A percentile compares a stretch with the other conserved stretches of the same genome.
phyloP scores from a whole-genome alignment of 202 grass and related monocot genomes.

The Brachypodium distachyon region DNA sequence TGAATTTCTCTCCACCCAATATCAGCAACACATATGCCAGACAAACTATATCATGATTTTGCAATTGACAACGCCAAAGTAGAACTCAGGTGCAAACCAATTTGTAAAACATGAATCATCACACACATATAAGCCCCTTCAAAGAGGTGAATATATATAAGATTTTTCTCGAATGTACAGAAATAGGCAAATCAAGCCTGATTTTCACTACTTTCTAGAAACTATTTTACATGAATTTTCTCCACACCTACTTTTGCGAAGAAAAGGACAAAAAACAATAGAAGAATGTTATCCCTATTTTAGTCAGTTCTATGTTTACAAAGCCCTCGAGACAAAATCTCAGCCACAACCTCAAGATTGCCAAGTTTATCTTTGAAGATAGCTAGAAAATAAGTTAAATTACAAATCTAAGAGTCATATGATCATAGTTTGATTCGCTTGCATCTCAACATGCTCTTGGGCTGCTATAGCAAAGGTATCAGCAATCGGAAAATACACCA shows the following conservation, averaged over 20 bases:
- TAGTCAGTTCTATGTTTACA: conserved; percentile 28
- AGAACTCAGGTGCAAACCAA: too few species aligned
- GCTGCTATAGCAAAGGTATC: conserved; percentile 65
- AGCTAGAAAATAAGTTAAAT: not conserved
- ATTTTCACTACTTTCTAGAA: conserved; percentile 3
- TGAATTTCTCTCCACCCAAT: too few species aligned
- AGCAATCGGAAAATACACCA: conserved; percentile 79
- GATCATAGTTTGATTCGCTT: conserved; percentile 23
- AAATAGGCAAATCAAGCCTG: not conserved
- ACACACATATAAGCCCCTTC: not conserved
- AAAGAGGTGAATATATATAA: not conserved
- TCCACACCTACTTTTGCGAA: conserved; percentile 11
- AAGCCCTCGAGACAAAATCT: not conserved
- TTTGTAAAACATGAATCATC: too few species aligned
- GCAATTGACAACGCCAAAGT: too few species aligned
- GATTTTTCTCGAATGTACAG: not conserved
- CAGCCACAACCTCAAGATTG: not conserved
- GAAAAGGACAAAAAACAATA: not conserved
- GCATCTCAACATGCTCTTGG: conserved; percentile 46
- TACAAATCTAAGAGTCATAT: conserved; percentile 7
- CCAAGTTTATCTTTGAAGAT: not conserved
- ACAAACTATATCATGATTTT: too few species aligned
- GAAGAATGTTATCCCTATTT: not conserved
- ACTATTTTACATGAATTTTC: conserved; percentile 31
- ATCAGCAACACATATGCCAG: too few species aligned